phyloP scores from a whole-genome alignment of 352 stramenopile species.

The Pythium folliculosum region DNA sequence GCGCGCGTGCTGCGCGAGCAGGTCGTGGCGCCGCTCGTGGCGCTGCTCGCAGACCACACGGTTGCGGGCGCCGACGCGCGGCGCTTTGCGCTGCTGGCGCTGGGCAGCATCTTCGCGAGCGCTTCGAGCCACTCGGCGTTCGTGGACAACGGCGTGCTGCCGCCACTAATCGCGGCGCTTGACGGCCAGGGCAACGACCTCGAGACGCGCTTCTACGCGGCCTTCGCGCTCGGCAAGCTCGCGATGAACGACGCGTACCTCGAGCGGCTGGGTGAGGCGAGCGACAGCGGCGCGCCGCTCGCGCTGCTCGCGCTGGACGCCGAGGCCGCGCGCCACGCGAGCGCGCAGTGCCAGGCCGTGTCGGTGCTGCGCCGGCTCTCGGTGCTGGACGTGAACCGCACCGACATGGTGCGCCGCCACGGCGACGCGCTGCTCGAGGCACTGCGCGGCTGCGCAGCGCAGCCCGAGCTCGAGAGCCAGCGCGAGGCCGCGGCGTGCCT shows the following conservation, averaged over 20 bases:
- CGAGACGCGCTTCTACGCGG: conserved; percentile 93
- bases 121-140: conserved; percentile 66
- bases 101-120: conserved; percentile 84
- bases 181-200: conserved; percentile 62
- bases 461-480: conserved; percentile 83
- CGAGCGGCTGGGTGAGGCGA: conserved; percentile 56
- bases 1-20: conserved; percentile 63
- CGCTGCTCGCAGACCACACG: conserved; percentile 45
- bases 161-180: conserved; percentile 71
- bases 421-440: conserved; percentile 56
- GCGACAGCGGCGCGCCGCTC: conserved; percentile 47
- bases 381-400: conserved; percentile 77
- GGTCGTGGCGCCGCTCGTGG: conserved; percentile 58
- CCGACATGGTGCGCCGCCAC: conserved; percentile 75
- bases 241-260: conserved; percentile 77
- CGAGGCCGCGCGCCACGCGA: conserved; percentile 37
- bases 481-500: conserved; percentile 88
- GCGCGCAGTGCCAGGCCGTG: conserved; percentile 89
- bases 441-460: conserved; percentile 42
- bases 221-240: conserved; percentile 94
- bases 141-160: conserved; percentile 68
- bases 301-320: conserved; percentile 65
- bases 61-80: conserved; percentile 51
- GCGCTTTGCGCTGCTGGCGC: conserved; percentile 79
- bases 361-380: conserved; percentile 89